A percentile compares a stretch with the other conserved stretches of the same genome.
Conservation (phyloP, 164 flowering plant genomes). For the Cinnamomum chago region DNA sequence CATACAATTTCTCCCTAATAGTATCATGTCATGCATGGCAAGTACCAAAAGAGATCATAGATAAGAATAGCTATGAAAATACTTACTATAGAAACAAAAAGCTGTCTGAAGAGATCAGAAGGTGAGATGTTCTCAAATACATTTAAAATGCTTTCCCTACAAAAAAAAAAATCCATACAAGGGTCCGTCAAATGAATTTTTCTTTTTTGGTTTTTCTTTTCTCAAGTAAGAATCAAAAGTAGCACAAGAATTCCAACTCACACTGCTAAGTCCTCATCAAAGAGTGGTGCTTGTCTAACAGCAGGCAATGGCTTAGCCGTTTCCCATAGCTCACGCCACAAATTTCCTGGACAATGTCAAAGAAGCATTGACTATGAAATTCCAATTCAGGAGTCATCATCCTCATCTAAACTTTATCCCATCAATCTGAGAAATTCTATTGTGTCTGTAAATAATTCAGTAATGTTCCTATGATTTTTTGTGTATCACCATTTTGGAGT, state of each 20-base stretch:
- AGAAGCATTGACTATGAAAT: neutral
- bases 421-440: no score
- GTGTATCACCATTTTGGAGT: no score
- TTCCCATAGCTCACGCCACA: conserved; percentile 96
- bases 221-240: neutral
- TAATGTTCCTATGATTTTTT: no score
- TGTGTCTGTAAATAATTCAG: no score
- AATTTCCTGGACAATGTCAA: conserved; percentile 53
- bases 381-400: no score
- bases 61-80: neutral
- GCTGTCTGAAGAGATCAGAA: conserved; percentile 66
- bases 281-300: conserved; percentile 76
- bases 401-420: no score
- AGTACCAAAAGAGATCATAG: neutral
- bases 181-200: neutral
- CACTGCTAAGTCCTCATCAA: conserved; percentile 95
- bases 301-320: conserved; percentile 89
- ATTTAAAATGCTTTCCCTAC: conserved; percentile 77
- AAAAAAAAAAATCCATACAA: conserved; percentile 10
- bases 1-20: neutral
- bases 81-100: conserved; percentile 79
- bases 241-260: conserved; percentile 34
- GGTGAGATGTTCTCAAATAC: conserved; percentile 65
- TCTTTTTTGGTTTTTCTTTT: no score
- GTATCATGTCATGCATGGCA: neutral